Base-by-base conservation (phyloP, 805 yeast species). In the Cyberlindnera americana region DNA sequence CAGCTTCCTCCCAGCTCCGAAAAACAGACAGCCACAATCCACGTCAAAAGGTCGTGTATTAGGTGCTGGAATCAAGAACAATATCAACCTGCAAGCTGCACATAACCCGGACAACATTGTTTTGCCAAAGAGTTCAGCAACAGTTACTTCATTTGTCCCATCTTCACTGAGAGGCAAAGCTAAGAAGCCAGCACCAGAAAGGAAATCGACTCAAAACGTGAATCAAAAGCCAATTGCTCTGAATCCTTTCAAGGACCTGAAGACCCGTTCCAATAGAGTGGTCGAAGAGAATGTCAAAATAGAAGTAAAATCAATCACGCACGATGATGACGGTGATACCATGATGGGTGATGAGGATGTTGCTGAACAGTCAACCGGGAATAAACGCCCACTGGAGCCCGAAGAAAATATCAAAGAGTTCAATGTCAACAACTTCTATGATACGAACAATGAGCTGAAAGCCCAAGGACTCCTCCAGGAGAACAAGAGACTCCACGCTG, bases 1-100 rank as follows among this genome's bases (percentile, higher is more conserved):
- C 11, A 48, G 46, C 21, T 54, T 51, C 40, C 44, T 54, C 4
- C 59, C 59, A 6, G 38, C 47, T 10, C 59, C 59, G 15, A 47
- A 49, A 41, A 43, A 47, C 29, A 41, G 46, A 26, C 39, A 32
- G 21, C 38, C 34, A 19, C 32, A 19, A 30, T 23, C 17, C 25
- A 16, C n/a, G 10, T 19, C 46, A 9, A 40, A 40, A 15, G 44
- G 44, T 10, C 37, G 42, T 19, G 44, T 40, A 6, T 32, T 52
- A 2, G 56, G 55, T 3, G 41, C 39, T 10, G 53, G 48, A 4
- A 38, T 45, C 29, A 49, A 43, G 29, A 44, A 41, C 27, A 43
- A 38, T 3, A 42, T 49, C 5, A 40, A 31, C 30, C 33, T 52
- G 1, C 36, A 29, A 12, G 34, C 43, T 8, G 52, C 54, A 1